Percentiles rank a stretch among this genome's conserved stretches.
These are phyloP conservation scores for Leccinum subtestaceum DNA, from an alignment of 768 basidiomycete species.

Conservation along the genomic window DNA sequence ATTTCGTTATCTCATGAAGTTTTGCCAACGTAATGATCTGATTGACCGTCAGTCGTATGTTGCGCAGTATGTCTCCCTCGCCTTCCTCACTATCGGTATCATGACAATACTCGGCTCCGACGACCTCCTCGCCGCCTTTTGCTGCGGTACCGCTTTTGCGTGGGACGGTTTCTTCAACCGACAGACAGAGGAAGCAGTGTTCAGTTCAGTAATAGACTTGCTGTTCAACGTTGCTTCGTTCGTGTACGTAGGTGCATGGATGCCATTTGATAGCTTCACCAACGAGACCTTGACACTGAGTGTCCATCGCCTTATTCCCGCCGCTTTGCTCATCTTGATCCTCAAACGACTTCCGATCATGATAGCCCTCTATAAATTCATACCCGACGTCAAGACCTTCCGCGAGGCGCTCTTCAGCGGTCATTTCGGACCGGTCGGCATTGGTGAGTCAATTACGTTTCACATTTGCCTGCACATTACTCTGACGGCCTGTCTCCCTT, in stretches of 20 bases:
- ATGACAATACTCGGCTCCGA: slow-evolving; percentile 86
- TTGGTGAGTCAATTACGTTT: slow-evolving; percentile 43
- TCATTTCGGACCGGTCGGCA: slow-evolving; percentile 89
- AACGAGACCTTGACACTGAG: slow-evolving; percentile 63
- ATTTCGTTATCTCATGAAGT: slow-evolving; percentile 91
- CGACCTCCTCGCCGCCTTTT: slow-evolving; percentile 92
- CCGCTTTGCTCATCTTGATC: slow-evolving; percentile 79
- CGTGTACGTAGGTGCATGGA: slow-evolving; percentile 96
- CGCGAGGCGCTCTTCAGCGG: slow-evolving; percentile 93
- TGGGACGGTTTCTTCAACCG: slow-evolving; percentile 95
- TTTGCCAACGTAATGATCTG: slow-evolving; percentile 79
- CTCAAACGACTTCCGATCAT: slow-evolving; percentile 83
- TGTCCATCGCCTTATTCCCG: slow-evolving; percentile 81
- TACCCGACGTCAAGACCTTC: slow-evolving; percentile 94
- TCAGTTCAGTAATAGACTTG: slow-evolving; percentile 93
- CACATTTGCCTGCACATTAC: not conserved
- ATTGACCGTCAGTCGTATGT: slow-evolving; percentile 95
- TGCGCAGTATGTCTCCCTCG: slow-evolving; percentile 85
- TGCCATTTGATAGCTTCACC: slow-evolving; percentile 84
- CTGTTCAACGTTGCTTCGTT: slow-evolving; percentile 96
- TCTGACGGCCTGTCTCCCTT: slow-evolving; percentile 1
- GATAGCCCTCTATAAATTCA: slow-evolving; percentile 83
- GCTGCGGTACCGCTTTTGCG: slow-evolving; percentile 93
- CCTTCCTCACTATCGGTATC: slow-evolving; percentile 80
- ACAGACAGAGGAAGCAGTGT: slow-evolving; percentile 92